Base-by-base conservation (phyloP, 495 filamentous ascomycete species). In the Cercophora samala region DNA sequence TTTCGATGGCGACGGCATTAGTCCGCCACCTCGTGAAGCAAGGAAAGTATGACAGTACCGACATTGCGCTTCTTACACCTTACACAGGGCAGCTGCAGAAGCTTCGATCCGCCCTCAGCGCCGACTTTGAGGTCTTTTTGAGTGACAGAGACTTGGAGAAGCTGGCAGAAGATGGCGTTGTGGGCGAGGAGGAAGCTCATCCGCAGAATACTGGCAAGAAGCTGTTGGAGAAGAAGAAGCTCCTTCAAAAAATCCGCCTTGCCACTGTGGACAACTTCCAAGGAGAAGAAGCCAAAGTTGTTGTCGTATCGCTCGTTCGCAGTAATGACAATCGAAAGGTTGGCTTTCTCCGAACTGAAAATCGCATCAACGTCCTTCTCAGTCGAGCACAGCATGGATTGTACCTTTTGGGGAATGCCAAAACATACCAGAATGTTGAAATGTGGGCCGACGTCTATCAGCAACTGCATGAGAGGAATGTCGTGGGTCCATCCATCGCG, bases 261-360 rank as follows among this genome's bases (percentile, higher is more conserved):
- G 90, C 92, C n/a, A 95, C 89, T 0, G 87, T 96, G n/a, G 92
- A 95, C 73, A 93, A 92, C 71, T 93, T 93, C 65, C 91, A 93
- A 70, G 90, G 90, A 6, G 91, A 95, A 73, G 90, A 95, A 70
- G 90, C 90, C 17, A 90, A 91, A 62, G 82, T 94, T 3, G 83
- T 95, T 11, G 80, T 95, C n/a, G 82, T 96, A n/a, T 93, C 91
- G 0, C 77, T 95, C 0, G 92, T 95, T 15, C 83, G 91, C 58
- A 90, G 89, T 75, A 95, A 94, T 69, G 64, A 73, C 2, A 71
- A 85, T 24, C 82, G 80, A 53, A 82, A 81, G n/a, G 86, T 84
- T 58, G 92, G 91, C 1, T 96, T 96, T 67, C 77, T 95, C 17
- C 86, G 84, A 55, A 91, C 89, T 8, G 78, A 83, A 0, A 94